These are phyloP conservation scores for Podospora tetraspora DNA, from an alignment of 495 filamentous ascomycete species.

Conservation along the genomic window DNA sequence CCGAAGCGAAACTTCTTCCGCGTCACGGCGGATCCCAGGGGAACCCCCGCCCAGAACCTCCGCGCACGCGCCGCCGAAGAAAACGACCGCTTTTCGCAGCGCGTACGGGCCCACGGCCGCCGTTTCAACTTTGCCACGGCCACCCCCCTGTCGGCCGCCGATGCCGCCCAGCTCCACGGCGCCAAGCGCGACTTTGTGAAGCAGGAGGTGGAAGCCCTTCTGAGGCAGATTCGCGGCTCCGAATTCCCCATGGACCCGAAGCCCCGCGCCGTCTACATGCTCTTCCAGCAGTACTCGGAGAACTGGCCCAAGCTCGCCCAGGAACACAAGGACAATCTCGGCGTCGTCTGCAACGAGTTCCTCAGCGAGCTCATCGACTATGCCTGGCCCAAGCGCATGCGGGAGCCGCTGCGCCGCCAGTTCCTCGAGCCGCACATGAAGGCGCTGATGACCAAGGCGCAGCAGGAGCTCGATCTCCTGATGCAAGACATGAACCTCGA, in stretches of 20 bases:
- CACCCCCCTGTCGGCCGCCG: neutral
- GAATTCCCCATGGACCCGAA: conserved; percentile 40
- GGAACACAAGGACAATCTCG: conserved; percentile 40
- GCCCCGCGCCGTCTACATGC: conserved; percentile 39
- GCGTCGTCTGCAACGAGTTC: conserved; percentile 41
- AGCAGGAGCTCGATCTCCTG: conserved; percentile 35
- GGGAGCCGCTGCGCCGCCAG: conserved; percentile 31
- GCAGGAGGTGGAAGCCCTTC: conserved; percentile 33
- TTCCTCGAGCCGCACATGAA: conserved; percentile 37
- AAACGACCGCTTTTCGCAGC: conserved; percentile 34
- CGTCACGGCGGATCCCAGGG: conserved; percentile 30
- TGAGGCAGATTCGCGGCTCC: conserved; percentile 37
- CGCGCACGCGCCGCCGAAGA: conserved; percentile 39
- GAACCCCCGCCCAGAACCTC: conserved; percentile 38
- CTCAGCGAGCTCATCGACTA: conserved; percentile 38
- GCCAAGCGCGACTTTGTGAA: conserved; percentile 32
- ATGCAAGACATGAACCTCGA: conserved; percentile 35
- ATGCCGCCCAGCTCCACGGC: conserved; percentile 4
- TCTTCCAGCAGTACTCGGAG: conserved; percentile 39
- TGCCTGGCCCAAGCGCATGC: conserved; percentile 39
- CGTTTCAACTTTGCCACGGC: conserved; percentile 31
- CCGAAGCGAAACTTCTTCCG: conserved; percentile 38
- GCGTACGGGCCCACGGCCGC: conserved; percentile 34
- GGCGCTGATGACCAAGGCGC: conserved; percentile 32
- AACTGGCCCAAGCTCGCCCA: conserved; percentile 38